Evolutionary conservation across 257 asterid genomes (phyloP).

Genomic region (Jacaranda mimosifolia): DNA sequence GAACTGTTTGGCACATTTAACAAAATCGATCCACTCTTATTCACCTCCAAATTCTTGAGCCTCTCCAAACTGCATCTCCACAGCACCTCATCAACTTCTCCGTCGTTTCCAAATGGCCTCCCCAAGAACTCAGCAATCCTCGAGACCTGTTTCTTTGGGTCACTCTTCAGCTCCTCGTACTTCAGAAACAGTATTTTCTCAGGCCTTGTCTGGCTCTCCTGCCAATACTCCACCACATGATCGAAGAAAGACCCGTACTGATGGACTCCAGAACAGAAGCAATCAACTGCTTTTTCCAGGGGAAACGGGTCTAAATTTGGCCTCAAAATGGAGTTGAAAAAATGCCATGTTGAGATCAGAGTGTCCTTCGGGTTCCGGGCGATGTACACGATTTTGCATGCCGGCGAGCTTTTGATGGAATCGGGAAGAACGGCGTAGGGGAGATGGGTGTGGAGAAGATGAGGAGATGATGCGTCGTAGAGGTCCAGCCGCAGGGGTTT

Average conservation of each 20-base stretch:
- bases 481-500: slow-evolving; percentile 24
- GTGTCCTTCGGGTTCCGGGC: slow-evolving; percentile 50
- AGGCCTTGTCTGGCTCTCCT: slow-evolving; percentile 43
- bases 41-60: slow-evolving; percentile 54
- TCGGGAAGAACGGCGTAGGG: slow-evolving; percentile 43
- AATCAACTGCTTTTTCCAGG: slow-evolving; percentile 36
- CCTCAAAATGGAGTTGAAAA: slow-evolving; percentile 27
- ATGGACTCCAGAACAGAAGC: slow-evolving; percentile 46
- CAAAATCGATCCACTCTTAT: slow-evolving; percentile 40
- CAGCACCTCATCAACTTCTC: slow-evolving; percentile 43
- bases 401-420: slow-evolving; percentile 30
- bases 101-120: slow-evolving; percentile 38
- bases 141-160: slow-evolving; percentile 44
- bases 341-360: slow-evolving; percentile 49
- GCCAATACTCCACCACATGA: slow-evolving; percentile 49
- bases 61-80: slow-evolving; percentile 58
- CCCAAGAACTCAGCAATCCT: slow-evolving; percentile 53
- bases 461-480: slow-evolving; percentile 37
- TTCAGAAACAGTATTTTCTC: slow-evolving; percentile 50
- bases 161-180: slow-evolving; percentile 52
- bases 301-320: slow-evolving; percentile 31
- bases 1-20: slow-evolving; percentile 45
- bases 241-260: slow-evolving; percentile 48
- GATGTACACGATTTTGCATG: slow-evolving; percentile 49
- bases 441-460: slow-evolving; percentile 44